Conservation (phyloP, 495 filamentous ascomycete species). For the Neurospora sp. region DNA sequence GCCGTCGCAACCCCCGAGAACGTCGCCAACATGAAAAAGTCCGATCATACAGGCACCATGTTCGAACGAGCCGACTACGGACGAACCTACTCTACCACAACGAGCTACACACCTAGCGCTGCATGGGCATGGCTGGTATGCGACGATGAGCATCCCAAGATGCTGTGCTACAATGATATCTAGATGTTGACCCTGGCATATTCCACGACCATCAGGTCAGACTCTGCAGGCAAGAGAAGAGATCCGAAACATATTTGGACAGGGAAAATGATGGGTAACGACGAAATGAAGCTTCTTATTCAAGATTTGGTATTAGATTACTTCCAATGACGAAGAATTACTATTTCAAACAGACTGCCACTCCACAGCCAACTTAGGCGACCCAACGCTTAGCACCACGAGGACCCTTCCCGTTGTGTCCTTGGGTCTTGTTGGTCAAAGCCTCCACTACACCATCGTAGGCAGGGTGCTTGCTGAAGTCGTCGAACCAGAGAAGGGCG, state of each 20-base stretch:
- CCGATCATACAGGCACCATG: constrained; percentile 19
- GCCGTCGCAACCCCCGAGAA: constrained; percentile 39
- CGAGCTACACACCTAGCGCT: constrained; percentile 19
- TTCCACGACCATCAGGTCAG: neutral
- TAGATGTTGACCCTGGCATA: no score
- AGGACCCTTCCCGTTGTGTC: neutral
- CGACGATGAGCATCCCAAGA: constrained; percentile 7
- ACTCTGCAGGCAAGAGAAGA: neutral
- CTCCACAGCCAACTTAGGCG: neutral
- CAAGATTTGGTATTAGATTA: neutral
- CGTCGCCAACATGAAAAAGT: constrained; percentile 35
- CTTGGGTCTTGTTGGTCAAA: constrained; percentile 3
- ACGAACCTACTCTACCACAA: constrained; percentile 12
- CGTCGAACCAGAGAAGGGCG: constrained; percentile 39
- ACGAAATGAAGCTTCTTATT: neutral
- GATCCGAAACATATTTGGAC: neutral
- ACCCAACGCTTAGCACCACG: neutral
- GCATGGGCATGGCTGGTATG: constrained; percentile 22
- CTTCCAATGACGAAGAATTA: neutral
- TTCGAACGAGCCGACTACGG: constrained; percentile 23
- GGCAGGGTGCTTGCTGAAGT: constrained; percentile 48
- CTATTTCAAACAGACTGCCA: neutral
- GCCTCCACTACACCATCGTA: constrained; percentile 28
- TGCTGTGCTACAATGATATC: constrained; percentile 22
- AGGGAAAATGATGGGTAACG: neutral